A percentile compares a stretch with the other conserved stretches of the same genome.
Evolutionary conservation across 2,329 filamentous ascomycete species (phyloP).

Genomic region (Trichophyton verrucosum): DNA sequence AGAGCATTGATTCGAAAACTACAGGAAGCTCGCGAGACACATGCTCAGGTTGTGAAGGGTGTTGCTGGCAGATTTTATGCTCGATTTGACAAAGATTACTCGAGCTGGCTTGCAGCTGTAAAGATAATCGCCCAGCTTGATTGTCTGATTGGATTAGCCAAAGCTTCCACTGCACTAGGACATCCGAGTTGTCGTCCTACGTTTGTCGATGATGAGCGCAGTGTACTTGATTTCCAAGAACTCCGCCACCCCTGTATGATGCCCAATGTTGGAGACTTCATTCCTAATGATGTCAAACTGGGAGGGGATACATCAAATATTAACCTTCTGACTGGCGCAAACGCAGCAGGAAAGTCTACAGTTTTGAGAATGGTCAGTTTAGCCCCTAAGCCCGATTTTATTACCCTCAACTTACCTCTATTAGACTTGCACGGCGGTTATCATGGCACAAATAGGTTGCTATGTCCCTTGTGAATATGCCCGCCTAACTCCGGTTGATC

Average conservation of each 20-base stretch:
- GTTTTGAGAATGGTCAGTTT: constrained; percentile 73
- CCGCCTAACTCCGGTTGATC: constrained; percentile 76
- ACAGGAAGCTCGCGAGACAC: constrained; percentile 88
- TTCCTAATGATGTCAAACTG: constrained; percentile 83
- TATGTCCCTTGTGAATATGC: constrained; percentile 76
- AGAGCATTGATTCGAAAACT: constrained; percentile 70
- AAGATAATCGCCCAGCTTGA: constrained; percentile 85
- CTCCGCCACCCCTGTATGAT: constrained; percentile 92
- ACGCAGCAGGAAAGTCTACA: constrained; percentile 94
- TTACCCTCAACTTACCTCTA: constrained; percentile 6
- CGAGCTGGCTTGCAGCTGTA: constrained; percentile 76
- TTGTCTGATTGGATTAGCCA: constrained; percentile 85
- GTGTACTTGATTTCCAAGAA: constrained; percentile 81
- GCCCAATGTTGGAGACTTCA: constrained; percentile 81
- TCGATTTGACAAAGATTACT: constrained; percentile 78
- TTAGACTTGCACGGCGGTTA: constrained; percentile 85
- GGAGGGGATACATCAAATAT: constrained; percentile 74
- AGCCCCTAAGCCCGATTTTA: neutral
- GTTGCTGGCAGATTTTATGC: constrained; percentile 71
- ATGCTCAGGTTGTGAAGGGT: constrained; percentile 80
- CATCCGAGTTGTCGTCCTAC: constrained; percentile 75
- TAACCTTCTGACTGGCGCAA: constrained; percentile 84
- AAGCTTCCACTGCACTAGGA: constrained; percentile 71
- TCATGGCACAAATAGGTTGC: constrained; percentile 94
- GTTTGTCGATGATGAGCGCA: constrained; percentile 78